A percentile compares a stretch with the other conserved stretches of the same genome.
These are phyloP conservation scores for Saccharomyces hybrid DNA, from an alignment of 1,139 yeast species.

Conservation along the genomic window DNA sequence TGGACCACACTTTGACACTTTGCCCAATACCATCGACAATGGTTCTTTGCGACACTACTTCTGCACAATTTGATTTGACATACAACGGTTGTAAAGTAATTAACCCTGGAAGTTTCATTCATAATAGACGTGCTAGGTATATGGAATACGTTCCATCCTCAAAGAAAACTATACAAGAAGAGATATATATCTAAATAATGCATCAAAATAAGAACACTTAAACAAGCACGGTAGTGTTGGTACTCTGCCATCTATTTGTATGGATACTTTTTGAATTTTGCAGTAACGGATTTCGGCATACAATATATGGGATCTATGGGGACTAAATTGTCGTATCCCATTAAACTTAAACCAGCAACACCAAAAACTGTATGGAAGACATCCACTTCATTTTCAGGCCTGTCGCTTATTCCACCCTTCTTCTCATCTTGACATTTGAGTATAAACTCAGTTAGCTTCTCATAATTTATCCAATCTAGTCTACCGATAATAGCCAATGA, in stretches of 20 bases:
- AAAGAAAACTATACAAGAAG: constrained; percentile 44
- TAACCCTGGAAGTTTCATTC: constrained; percentile 57
- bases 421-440: constrained; percentile 68
- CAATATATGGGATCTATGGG: constrained; percentile 82
- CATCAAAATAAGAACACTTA: neutral
- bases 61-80: constrained; percentile 65
- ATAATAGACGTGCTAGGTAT: constrained; percentile 50
- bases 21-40: constrained; percentile 74
- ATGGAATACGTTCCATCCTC: constrained; percentile 60
- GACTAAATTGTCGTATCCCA: constrained; percentile 51
- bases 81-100: constrained; percentile 78
- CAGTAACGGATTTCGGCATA: constrained; percentile 49
- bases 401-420: constrained; percentile 85
- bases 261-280: constrained; percentile 43
- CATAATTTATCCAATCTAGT: constrained; percentile 67
- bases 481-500: constrained; percentile 62
- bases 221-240: neutral
- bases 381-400: constrained; percentile 87
- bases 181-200: constrained; percentile 36
- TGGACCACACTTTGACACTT: constrained; percentile 60
- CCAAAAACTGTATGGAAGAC: constrained; percentile 92
- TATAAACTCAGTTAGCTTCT: constrained; percentile 56
- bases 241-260: constrained; percentile 14
- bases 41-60: constrained; percentile 58
- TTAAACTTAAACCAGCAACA: constrained; percentile 72